Conservation (phyloP, 768 basidiomycete species). For the Suillus placidus region DNA sequence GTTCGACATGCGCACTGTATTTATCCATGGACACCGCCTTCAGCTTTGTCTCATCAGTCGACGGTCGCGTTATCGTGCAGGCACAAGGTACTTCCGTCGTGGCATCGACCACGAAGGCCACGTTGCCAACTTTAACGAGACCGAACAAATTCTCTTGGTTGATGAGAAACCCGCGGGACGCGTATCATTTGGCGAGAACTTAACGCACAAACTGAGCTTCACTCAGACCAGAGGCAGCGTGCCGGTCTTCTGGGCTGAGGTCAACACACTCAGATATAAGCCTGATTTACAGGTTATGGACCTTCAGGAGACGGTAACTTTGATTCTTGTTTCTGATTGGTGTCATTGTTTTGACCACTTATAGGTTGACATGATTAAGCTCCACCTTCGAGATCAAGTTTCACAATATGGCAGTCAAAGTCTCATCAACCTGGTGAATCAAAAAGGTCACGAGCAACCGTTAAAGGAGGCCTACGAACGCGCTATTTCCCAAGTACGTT, state of each 20-base stretch:
- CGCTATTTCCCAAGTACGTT: conserved; percentile 60
- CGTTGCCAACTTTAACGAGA: conserved; percentile 97
- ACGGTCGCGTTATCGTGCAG: conserved; percentile 91
- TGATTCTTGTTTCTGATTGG: background rate
- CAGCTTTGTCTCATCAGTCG: conserved; percentile 90
- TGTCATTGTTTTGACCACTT: background rate
- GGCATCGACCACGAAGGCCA: conserved; percentile 89
- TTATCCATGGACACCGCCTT: conserved; percentile 77
- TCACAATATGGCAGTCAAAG: conserved; percentile 75
- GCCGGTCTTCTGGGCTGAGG: conserved; percentile 94
- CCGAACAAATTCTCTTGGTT: conserved; percentile 89
- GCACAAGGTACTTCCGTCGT: conserved; percentile 95
- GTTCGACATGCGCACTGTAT: conserved; percentile 78
- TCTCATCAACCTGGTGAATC: conserved; percentile 91
- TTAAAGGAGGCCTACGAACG: conserved; percentile 96
- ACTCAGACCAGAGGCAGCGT: conserved; percentile 94
- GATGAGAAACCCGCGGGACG: conserved; percentile 55
- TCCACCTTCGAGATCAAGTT: conserved; percentile 76
- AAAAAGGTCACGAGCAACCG: conserved; percentile 89
- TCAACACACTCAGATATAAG: conserved; percentile 94
- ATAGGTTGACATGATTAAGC: conserved; percentile 69
- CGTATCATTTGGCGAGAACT: conserved; percentile 46
- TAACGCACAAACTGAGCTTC: conserved; percentile 73
- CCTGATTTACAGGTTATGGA: conserved; percentile 98
- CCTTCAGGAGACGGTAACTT: conserved; percentile 75